Percentiles rank a stretch among this genome's conserved stretches.
These are phyloP conservation scores for Bipolaris gigantea DNA, from an alignment of 2,329 filamentous ascomycete genomes.

Conservation along the genomic window DNA sequence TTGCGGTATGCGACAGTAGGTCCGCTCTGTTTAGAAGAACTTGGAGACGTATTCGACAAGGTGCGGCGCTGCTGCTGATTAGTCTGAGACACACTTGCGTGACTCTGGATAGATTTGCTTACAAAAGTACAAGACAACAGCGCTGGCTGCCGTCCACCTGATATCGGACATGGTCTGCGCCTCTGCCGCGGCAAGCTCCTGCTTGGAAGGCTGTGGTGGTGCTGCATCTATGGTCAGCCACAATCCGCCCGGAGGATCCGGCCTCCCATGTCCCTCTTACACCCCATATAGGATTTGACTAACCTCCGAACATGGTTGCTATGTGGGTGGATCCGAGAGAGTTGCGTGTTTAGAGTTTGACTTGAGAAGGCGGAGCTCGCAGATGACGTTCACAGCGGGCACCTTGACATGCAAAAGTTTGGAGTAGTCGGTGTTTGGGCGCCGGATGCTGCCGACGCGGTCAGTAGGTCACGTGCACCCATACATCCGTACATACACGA, in stretches of 20 bases:
- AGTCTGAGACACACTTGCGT: not conserved
- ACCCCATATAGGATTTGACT: not conserved
- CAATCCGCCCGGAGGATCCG: not conserved
- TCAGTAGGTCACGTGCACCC: conserved; percentile 5
- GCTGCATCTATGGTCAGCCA: conserved; percentile 47
- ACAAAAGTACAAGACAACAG: conserved; percentile 76
- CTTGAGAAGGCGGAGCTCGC: not conserved
- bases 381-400: conserved; percentile 7
- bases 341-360: conserved; percentile 7
- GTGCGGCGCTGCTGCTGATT: conserved; percentile 53
- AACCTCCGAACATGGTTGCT: conserved; percentile 59
- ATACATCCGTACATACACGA: not conserved
- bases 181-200: conserved; percentile 68
- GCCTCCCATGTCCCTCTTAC: not conserved
- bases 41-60: conserved; percentile 58
- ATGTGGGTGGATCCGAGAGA: not conserved
- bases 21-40: conserved; percentile 46
- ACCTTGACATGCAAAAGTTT: conserved; percentile 12
- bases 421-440: conserved; percentile 8
- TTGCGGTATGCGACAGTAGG: not conserved
- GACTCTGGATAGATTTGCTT: conserved; percentile 42
- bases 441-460: not conserved
- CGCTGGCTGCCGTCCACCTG: conserved; percentile 66
- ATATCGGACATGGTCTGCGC: conserved; percentile 67
- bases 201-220: conserved; percentile 69